Conservation (phyloP, 2,329 filamentous ascomycete species). For the Westerdykella aurantiaca region DNA sequence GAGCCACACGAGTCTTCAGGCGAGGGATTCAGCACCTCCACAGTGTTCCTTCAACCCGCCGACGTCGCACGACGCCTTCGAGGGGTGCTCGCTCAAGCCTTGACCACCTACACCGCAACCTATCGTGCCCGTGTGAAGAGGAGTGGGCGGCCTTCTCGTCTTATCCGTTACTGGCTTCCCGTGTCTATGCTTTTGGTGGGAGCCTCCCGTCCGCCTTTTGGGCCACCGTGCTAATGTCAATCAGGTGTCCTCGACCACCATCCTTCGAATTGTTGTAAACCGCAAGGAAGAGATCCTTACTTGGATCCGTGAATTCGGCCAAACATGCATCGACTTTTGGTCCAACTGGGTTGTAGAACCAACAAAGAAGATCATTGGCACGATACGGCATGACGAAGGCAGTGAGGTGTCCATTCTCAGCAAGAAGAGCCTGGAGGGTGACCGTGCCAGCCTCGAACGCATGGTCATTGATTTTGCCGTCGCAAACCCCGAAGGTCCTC, state of each 20-base stretch:
- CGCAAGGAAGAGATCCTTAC: constrained; percentile 68
- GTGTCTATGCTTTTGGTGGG: constrained; percentile 59
- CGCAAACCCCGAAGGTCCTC: constrained; percentile 65
- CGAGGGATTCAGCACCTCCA: constrained; percentile 26
- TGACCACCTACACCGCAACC: constrained; percentile 60
- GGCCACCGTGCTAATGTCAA: constrained; percentile 1
- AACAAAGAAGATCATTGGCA: constrained; percentile 73
- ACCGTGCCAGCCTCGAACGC: constrained; percentile 84
- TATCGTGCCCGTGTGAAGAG: constrained; percentile 53
- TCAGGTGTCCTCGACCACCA: constrained; percentile 66
- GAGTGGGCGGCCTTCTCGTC: constrained; percentile 67
- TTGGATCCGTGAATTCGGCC: constrained; percentile 74
- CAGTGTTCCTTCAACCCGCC: constrained; percentile 35
- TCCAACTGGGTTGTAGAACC: constrained; percentile 93
- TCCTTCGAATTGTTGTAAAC: constrained; percentile 72
- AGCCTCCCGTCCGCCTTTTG: not conserved
- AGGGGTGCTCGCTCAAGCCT: constrained; percentile 59
- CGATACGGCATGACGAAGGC: constrained; percentile 85
- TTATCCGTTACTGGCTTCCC: constrained; percentile 88
- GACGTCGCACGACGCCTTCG: constrained; percentile 63
- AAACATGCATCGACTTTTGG: constrained; percentile 84
- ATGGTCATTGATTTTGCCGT: constrained; percentile 97
- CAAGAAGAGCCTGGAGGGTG: constrained; percentile 81
- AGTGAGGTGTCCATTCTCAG: constrained; percentile 98
- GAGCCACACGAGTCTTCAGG: constrained; percentile 36